phyloP scores from a whole-genome alignment of 495 filamentous ascomycete species.

The Trichoderma orchidacearum region DNA sequence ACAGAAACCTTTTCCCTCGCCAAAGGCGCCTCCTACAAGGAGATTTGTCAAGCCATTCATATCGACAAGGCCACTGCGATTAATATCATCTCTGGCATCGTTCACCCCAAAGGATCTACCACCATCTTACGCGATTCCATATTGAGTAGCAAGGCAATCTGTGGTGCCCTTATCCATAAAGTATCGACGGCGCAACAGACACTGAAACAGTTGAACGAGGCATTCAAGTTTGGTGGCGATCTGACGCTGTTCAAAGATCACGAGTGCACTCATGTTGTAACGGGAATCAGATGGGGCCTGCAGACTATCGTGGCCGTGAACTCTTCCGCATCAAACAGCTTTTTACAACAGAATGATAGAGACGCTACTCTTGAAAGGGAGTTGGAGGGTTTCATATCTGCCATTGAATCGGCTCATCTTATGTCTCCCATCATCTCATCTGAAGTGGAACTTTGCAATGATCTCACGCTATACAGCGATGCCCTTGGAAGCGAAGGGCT shows the following conservation, averaged over 20 bases:
- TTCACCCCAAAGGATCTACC: background rate
- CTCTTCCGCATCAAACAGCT: background rate
- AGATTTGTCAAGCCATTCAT: background rate
- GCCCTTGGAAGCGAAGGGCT: constrained; percentile 8
- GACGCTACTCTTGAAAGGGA: constrained; percentile 1
- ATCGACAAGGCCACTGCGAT: background rate
- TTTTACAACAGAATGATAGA: background rate
- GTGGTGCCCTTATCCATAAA: background rate
- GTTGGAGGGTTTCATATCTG: constrained; percentile 4
- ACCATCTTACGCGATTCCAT: background rate
- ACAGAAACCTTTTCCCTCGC: background rate
- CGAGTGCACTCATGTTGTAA: constrained; percentile 13
- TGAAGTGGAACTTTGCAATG: constrained; percentile 1
- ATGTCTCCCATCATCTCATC: background rate
- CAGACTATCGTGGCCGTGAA: constrained; percentile 7
- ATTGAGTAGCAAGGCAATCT: too few relatives aligned
- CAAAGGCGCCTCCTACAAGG: background rate
- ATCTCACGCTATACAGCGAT: constrained; percentile 9
- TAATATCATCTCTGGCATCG: background rate
- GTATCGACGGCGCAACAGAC: background rate
- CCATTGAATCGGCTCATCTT: constrained; percentile 3
- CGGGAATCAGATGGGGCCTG: constrained; percentile 12
- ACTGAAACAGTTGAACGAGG: background rate
- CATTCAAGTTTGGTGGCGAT: background rate
- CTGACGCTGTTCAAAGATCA: background rate